phyloP scores from a whole-genome alignment of 2,329 filamentous ascomycete genomes.

The Cyanodermella asteris region DNA sequence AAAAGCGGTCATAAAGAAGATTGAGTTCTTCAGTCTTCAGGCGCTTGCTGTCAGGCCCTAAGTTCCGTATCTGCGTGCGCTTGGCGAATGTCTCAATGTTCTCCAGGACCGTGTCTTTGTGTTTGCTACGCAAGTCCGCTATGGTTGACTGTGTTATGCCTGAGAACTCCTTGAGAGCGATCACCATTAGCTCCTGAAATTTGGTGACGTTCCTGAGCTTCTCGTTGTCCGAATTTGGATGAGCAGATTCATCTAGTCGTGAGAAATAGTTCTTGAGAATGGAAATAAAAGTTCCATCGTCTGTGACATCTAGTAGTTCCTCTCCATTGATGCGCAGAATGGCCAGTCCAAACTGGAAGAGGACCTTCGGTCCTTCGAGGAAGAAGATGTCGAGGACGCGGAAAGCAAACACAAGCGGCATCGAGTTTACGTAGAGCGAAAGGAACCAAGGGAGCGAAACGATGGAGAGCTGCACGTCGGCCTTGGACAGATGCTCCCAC shows the following conservation, averaged over 20 bases:
- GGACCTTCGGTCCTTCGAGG: slow-evolving; percentile 85
- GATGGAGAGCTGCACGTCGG: slow-evolving; percentile 89
- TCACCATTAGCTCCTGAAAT: slow-evolving; percentile 97
- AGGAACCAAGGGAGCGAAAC: slow-evolving; percentile 96
- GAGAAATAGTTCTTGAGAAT: slow-evolving; percentile 90
- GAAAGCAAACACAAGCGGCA: slow-evolving; percentile 95
- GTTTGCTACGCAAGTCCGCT: slow-evolving; percentile 68
- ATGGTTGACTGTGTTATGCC: slow-evolving; percentile 87
- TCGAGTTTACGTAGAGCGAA: slow-evolving; percentile 96
- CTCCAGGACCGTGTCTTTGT: slow-evolving; percentile 82
- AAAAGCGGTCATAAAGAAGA: slow-evolving; percentile 84
- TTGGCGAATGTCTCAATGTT: slow-evolving; percentile 97
- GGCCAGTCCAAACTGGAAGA: slow-evolving; percentile 93
- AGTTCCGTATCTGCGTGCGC: slow-evolving; percentile 82
- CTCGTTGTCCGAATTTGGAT: slow-evolving; percentile 84
- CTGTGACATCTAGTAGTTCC: slow-evolving; percentile 74
- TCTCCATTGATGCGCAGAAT: slow-evolving; percentile 94
- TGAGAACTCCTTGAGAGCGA: slow-evolving; percentile 95
- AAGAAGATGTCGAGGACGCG: slow-evolving; percentile 95
- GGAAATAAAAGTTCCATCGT: slow-evolving; percentile 92
- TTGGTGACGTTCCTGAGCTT: slow-evolving; percentile 84
- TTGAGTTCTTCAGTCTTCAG: slow-evolving; percentile 69
- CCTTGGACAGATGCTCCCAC: slow-evolving; percentile 95
- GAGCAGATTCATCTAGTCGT: slow-evolving; percentile 79
- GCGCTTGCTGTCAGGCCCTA: slow-evolving; percentile 88